Percentiles rank a stretch among this genome's conserved stretches.
phyloP scores from a whole-genome alignment of 2,329 filamentous ascomycete genomes.

The Fusarium verrucosum region DNA sequence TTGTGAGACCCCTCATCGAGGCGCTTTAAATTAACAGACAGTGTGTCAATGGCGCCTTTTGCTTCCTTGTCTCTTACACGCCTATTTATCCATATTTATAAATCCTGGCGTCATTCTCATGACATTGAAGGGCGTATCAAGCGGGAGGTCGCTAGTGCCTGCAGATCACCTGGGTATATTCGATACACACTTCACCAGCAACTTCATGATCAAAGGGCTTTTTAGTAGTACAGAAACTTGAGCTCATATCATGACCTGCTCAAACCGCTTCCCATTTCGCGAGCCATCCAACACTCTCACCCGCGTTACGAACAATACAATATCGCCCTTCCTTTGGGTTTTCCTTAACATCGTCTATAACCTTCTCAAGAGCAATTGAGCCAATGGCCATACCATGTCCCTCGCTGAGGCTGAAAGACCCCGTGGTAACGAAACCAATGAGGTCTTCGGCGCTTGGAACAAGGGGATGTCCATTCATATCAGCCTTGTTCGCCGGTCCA shows the following conservation, averaged over 20 bases:
- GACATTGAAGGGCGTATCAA: constrained; percentile 11
- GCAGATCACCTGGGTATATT: background rate
- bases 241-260: background rate
- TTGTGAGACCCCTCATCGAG: constrained; percentile 11
- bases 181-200: background rate
- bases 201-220: background rate
- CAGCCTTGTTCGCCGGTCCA: constrained; percentile 50
- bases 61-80: constrained; percentile 3
- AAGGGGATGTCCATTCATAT: constrained; percentile 65
- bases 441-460: constrained; percentile 81
- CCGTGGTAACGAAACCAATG: constrained; percentile 89
- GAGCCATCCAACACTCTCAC: constrained; percentile 80
- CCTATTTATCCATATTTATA: background rate
- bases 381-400: constrained; percentile 82
- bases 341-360: constrained; percentile 53
- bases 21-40: constrained; percentile 23
- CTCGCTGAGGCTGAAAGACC: constrained; percentile 80
- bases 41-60: constrained; percentile 46
- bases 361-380: constrained; percentile 69
- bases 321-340: constrained; percentile 58
- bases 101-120: constrained; percentile 17
- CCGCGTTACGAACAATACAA: constrained; percentile 85
- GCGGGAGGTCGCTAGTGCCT: background rate
- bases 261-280: constrained; percentile 78
- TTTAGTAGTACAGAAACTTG: background rate